Evolutionary conservation across 495 filamentous ascomycete species (phyloP), one percentile per base, ranked within the genome.

Genomic region (Penicillium subrubescens): DNA sequence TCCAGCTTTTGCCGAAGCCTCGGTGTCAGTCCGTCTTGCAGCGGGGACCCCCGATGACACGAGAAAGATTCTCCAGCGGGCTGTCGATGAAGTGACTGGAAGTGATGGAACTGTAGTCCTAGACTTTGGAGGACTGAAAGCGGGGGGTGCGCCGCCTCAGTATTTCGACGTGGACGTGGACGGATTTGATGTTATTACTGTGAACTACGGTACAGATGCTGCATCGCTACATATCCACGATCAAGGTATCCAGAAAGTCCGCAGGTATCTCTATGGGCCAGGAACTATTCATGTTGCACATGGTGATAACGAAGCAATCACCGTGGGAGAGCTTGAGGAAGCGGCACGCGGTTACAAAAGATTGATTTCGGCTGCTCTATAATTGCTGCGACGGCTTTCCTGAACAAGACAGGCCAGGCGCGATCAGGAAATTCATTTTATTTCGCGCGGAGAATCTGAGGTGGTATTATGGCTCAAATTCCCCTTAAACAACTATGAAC

Each of bases 271-370:
- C 39, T 94, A 90, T 74, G 92, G 90, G 5, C 91, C 89, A 0
- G 91, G 92, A 0, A 87, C 75, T 48, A 94, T 95, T 46, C 75
- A 91, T 29, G 89, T 92, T 35, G 92, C 92, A 15, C 92, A 95
- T 73, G 86, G 86, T 0, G 87, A 89, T 60, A 83, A 93, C 67
- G 92, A 96, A 80, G 84, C 84, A 53, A 69, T 96, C 58, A 86
- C 75, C n/a, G 81, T 90, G 14, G 70, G 78, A 15, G 88, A 95
- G 54, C 70, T 92, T 50, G 82, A 86, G 72, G 71, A 75, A 19
- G 86, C 87, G 2, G 90, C 92, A 3, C 79, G 82, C 46, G 90
- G 85, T 2, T 91, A 90, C 65, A 88, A 90, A 5, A 31, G 48
- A 2, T 52, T 52, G 27, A 52, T 52, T 23, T 29, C 48, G 14